Conservation (phyloP, 768 basidiomycete species). For the Naganishia onofrii region DNA sequence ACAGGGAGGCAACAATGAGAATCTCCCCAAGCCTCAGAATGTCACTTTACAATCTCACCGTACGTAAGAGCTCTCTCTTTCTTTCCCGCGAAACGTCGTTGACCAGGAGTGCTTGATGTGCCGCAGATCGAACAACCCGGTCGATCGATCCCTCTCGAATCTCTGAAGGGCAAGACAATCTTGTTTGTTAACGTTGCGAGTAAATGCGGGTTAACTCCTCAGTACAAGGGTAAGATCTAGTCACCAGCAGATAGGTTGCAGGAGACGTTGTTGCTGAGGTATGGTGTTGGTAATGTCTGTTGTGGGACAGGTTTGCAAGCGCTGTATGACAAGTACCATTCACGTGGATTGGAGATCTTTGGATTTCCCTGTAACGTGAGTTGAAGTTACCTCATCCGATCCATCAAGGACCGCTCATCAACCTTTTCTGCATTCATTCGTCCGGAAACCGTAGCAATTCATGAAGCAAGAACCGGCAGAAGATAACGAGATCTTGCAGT, state of each 20-base stretch:
- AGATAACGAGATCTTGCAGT: conserved; percentile 50
- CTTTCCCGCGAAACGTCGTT: too few relatives aligned
- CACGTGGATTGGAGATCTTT: conserved; percentile 47
- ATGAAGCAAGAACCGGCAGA: conserved; percentile 52
- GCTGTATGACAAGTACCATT: conserved; percentile 47
- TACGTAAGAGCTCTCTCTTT: neutral
- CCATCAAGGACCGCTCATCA: too few relatives aligned
- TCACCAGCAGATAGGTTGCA: neutral
- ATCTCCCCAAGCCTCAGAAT: conserved; percentile 1
- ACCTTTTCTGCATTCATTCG: neutral
- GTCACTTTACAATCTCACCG: conserved; percentile 11
- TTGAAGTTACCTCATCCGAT: neutral
- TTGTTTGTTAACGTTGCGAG: conserved; percentile 52
- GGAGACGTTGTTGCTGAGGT: neutral
- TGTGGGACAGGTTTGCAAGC: conserved; percentile 39
- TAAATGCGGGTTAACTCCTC: conserved; percentile 50
- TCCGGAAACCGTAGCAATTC: conserved; percentile 35
- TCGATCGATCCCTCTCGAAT: conserved; percentile 38
- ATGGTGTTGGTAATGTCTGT: neutral
- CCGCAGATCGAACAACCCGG: conserved; percentile 45
- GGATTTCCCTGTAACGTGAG: conserved; percentile 50
- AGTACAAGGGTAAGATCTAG: conserved; percentile 42
- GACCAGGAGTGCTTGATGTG: too few relatives aligned
- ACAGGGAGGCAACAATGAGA: too few relatives aligned
- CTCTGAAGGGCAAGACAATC: conserved; percentile 47